Evolutionary conservation across 2,329 filamentous ascomycete species (phyloP).

Genomic region (Colletotrichum cuscutae): DNA sequence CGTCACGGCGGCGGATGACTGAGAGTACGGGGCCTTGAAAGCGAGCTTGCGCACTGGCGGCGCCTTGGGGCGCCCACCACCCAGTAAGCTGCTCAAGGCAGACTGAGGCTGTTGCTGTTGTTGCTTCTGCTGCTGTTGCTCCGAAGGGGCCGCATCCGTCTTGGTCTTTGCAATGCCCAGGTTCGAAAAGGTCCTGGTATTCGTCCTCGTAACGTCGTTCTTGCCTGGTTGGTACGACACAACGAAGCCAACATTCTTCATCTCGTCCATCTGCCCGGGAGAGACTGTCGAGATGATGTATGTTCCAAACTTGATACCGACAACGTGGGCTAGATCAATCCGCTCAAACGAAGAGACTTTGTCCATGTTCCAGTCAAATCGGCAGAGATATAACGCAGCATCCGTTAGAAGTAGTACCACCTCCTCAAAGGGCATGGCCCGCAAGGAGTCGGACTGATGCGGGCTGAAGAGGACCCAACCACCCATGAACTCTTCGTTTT

Average conservation of each 20-base stretch:
- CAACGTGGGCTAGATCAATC: conserved; percentile 79
- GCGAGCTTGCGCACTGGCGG: conserved; percentile 56
- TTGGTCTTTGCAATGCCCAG: conserved; percentile 42
- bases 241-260: conserved; percentile 85
- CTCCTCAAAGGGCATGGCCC: conserved; percentile 81
- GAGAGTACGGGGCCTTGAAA: conserved; percentile 65
- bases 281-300: conserved; percentile 93
- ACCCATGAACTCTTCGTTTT: conserved; percentile 84
- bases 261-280: conserved; percentile 78
- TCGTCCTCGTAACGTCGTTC: conserved; percentile 79
- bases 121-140: conserved; percentile 8
- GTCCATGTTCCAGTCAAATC: conserved; percentile 94
- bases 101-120: conserved; percentile 34
- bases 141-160: conserved; percentile 2
- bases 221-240: conserved; percentile 80
- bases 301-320: conserved; percentile 79
- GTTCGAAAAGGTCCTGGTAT: conserved; percentile 82
- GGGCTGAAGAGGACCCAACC: conserved; percentile 92
- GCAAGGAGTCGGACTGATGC: conserved; percentile 73
- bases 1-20: conserved; percentile 65
- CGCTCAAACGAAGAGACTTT: conserved; percentile 94
- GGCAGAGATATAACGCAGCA: conserved; percentile 85
- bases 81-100: conserved; percentile 55
- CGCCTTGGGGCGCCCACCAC: conserved; percentile 45
- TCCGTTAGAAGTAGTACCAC: conserved; percentile 89